Evolutionary conservation across 768 basidiomycete species (phyloP), one percentile per base, ranked within the genome.

Genomic region (Saitozyma sp.): DNA sequence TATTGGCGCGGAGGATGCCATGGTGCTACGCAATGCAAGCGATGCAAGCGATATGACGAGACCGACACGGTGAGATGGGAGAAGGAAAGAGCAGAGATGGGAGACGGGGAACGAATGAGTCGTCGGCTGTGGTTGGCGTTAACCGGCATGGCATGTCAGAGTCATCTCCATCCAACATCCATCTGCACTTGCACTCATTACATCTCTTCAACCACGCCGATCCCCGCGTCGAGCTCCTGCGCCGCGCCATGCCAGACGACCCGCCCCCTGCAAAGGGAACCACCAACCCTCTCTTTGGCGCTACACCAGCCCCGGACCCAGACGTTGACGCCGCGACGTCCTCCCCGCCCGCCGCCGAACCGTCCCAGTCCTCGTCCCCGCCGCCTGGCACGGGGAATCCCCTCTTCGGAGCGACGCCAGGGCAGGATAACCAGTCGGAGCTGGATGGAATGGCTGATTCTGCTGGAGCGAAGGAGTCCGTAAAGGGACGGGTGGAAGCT

Each of bases 201-300:
- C 29, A 29, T 29, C 29, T 29, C 29, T 29, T 5, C 29, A 29
- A 5, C 29, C 29, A 29, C 29, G 29, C 29, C 29, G 29, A 29
- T 29, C 29, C 5, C 29, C 2, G 29, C 29, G 29, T 29, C 29
- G 5, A 29, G 29, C 29, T 29, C 29, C 29, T 29, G 29, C 29
- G 29, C 29, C 29, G 29, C 29, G 29, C 29, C 29, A 29, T 29
- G 29, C 5, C 29, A 29, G 29, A 29, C 29, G 29, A 29, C 29
- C 29, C 29, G 29, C 29, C 29, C 29, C 29, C 29, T 5, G 29
- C 29, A 29, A 29, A 29, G 29, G 10, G 37, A 6, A 56, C 67
- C n/a, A 17, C 55, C n/a, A 66, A 72, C 29, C 70, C 70, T 2
- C 61, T 72, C 13, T 72, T 67, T 51, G 70, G 70, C 43, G 67